Conservation (phyloP, 129 eudicot species). For the Calendula officinalis region DNA sequence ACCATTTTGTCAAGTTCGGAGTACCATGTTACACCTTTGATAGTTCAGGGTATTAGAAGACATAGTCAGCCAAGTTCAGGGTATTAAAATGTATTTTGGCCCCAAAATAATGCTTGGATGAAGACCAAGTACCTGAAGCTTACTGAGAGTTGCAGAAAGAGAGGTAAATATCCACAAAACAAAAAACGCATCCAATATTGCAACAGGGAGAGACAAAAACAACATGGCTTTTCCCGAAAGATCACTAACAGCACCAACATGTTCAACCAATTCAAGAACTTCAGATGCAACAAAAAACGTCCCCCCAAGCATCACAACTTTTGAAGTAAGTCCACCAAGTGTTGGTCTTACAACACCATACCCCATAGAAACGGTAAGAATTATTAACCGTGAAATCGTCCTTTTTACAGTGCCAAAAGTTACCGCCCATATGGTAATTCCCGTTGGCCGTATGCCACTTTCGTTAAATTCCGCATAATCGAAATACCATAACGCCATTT, state of each 20-base stretch:
- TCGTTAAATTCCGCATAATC: conserved; percentile 41
- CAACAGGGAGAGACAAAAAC: conserved; percentile 84
- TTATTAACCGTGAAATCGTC: conserved; percentile 65
- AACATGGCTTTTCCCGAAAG: conserved; percentile 85
- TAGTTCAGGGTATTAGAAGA: too few species aligned
- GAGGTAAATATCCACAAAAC: conserved; percentile 85
- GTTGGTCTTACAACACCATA: conserved; percentile 96
- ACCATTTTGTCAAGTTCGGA: too few species aligned
- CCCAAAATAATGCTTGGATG: not conserved
- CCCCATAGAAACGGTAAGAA: conserved; percentile 89
- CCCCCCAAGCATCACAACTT: conserved; percentile 71
- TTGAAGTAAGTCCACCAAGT: conserved; percentile 84
- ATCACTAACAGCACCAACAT: conserved; percentile 88
- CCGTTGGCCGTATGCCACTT: conserved; percentile 72
- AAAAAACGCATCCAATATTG: conserved; percentile 91
- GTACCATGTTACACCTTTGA: too few species aligned
- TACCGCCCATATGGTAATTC: conserved; percentile 82
- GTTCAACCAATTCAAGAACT: conserved; percentile 80
- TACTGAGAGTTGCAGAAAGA: conserved; percentile 74
- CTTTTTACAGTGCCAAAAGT: conserved; percentile 79
- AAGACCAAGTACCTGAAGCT: conserved; percentile 69
- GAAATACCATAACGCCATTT: too few species aligned
- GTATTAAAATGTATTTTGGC: too few species aligned
- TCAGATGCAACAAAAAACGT: conserved; percentile 86
- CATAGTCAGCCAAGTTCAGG: too few species aligned